Evolutionary conservation across 2,329 filamentous ascomycete genomes (phyloP).

Genomic region (Penicillium sp.): DNA sequence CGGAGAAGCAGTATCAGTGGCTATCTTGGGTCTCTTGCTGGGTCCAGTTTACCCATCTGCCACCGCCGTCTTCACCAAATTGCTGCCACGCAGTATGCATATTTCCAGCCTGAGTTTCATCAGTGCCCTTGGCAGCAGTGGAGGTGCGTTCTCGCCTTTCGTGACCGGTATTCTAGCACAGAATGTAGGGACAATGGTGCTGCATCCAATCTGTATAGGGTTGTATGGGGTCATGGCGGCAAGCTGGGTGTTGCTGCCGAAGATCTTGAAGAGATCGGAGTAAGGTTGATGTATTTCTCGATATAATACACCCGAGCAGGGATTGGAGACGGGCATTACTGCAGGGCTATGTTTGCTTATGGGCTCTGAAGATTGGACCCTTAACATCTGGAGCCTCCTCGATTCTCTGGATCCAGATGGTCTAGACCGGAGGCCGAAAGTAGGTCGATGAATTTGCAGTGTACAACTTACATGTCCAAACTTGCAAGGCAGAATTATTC

Average conservation of each 20-base stretch:
- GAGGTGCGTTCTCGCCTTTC: constrained; percentile 46
- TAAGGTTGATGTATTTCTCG: constrained; percentile 20
- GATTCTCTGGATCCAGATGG: too few species aligned
- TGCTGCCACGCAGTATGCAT: constrained; percentile 39
- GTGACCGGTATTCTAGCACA: constrained; percentile 51
- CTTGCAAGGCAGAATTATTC: not conserved
- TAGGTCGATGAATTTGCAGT: not conserved
- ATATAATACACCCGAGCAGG: not conserved
- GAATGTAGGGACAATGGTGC: constrained; percentile 47
- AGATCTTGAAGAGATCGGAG: constrained; percentile 50
- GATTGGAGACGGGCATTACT: not conserved
- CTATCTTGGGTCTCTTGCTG: constrained; percentile 69
- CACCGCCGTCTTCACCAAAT: constrained; percentile 59
- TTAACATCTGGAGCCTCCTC: not conserved
- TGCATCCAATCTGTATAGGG: constrained; percentile 56
- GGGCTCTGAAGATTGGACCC: not conserved
- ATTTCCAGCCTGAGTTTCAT: constrained; percentile 41
- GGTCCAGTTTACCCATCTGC: constrained; percentile 79
- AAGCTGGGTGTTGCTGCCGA: constrained; percentile 54
- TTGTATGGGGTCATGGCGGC: constrained; percentile 54
- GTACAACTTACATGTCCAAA: not conserved
- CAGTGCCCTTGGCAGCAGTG: constrained; percentile 42
- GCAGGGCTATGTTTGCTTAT: not conserved
- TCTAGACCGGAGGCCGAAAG: not conserved
- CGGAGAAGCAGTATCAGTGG: constrained; percentile 64